Evolutionary conservation across 805 yeast species (phyloP).

Genomic region (Candida hungchunana): DNA sequence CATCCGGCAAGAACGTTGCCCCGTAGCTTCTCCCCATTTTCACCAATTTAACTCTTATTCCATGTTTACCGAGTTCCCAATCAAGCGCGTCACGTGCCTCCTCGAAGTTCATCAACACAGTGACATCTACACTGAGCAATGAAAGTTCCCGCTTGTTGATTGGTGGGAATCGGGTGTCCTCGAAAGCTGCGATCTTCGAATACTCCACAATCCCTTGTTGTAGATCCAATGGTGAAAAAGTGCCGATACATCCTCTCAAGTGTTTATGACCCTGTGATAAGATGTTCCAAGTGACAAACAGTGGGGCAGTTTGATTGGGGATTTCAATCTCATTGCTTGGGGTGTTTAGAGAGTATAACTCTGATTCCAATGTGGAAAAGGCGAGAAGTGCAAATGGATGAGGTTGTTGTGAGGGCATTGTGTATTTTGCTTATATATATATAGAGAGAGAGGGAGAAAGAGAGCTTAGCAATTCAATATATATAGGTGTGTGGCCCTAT

Average conservation of each 20-base stretch:
- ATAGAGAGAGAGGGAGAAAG: neutral
- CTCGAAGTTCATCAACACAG: conserved; percentile 58
- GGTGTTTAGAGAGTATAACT: neutral
- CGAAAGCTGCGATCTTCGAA: conserved; percentile 46
- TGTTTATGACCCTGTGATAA: conserved; percentile 26
- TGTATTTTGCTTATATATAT: neutral
- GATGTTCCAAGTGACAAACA: conserved; percentile 87
- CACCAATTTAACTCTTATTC: conserved; percentile 58
- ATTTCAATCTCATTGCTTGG: neutral
- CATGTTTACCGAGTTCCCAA: conserved; percentile 84
- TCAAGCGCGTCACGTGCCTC: conserved; percentile 48
- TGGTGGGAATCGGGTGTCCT: conserved; percentile 76
- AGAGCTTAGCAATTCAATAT: no score
- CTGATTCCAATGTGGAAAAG: neutral
- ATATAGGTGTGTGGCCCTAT: no score
- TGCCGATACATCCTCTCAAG: conserved; percentile 92
- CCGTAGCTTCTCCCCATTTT: conserved; percentile 38
- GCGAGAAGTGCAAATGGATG: no score
- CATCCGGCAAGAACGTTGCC: conserved; percentile 89
- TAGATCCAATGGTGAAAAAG: conserved; percentile 41
- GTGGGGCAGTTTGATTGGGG: conserved; percentile 37
- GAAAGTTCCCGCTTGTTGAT: conserved; percentile 53
- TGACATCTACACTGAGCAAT: conserved; percentile 45
- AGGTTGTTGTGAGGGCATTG: neutral
- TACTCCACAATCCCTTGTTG: conserved; percentile 9